Percentiles rank a stretch among this genome's conserved stretches.
Conservation (phyloP, 352 stramenopile genomes). For the Phytopythium kandeliae region DNA sequence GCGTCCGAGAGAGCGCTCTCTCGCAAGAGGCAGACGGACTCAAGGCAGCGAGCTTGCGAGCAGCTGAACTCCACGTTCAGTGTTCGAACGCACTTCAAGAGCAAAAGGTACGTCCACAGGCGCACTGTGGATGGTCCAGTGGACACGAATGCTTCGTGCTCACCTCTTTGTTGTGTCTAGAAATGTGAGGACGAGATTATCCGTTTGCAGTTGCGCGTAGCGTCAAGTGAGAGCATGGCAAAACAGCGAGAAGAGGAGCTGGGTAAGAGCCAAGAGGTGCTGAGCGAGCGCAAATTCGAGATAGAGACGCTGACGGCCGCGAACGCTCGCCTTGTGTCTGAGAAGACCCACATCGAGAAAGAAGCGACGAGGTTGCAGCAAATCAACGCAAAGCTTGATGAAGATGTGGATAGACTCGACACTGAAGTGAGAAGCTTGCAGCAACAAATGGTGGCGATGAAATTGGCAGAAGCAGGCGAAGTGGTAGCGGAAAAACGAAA, state of each 20-base stretch:
- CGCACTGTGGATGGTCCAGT: neutral
- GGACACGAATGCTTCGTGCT: neutral
- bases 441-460: conserved; percentile 46
- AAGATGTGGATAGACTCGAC: conserved; percentile 20
- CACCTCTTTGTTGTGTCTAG: neutral
- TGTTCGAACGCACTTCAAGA: neutral
- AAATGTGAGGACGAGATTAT: conserved; percentile 6
- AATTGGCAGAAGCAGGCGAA: conserved; percentile 44
- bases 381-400: conserved; percentile 15
- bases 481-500: conserved; percentile 49
- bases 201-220: neutral
- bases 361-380: conserved; percentile 17
- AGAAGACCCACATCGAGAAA: conserved; percentile 14
- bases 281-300: conserved; percentile 5
- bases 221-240: conserved; percentile 12
- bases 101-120: neutral
- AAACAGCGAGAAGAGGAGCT: conserved; percentile 17
- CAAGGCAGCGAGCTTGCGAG: conserved; percentile 11
- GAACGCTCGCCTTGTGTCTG: conserved; percentile 17
- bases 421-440: conserved; percentile 30
- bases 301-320: conserved; percentile 8
- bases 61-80: conserved; percentile 1
- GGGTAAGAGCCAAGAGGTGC: neutral
- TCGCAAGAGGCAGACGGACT: conserved; percentile 15
- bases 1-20: conserved; percentile 19